phyloP scores from a whole-genome alignment of 2,329 filamentous ascomycete species.

The Aspergillus sp. region DNA sequence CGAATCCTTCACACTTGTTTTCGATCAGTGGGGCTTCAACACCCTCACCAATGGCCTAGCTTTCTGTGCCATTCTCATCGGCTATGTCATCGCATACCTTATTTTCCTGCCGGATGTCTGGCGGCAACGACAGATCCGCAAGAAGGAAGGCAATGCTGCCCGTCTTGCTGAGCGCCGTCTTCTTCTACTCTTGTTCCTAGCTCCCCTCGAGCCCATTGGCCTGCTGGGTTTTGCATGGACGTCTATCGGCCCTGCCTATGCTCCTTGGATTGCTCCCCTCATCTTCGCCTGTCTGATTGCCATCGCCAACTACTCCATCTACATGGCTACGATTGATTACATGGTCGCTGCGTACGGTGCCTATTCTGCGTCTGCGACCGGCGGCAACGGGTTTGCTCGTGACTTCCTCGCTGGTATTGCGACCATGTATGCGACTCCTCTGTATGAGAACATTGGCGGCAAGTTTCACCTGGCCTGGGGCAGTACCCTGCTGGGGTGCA shows the following conservation, averaged over 20 bases:
- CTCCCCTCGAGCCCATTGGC: conserved; percentile 61
- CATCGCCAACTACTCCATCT: conserved; percentile 64
- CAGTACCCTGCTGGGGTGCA: conserved; percentile 64
- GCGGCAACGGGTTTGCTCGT: conserved; percentile 66
- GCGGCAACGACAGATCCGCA: conserved; percentile 50
- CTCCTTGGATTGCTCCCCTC: conserved; percentile 65
- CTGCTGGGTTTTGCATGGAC: conserved; percentile 66
- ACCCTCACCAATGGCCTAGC: conserved; percentile 52
- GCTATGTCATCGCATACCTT: conserved; percentile 61
- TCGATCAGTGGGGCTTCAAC: conserved; percentile 61
- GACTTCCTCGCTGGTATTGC: conserved; percentile 67
- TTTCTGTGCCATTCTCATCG: conserved; percentile 59
- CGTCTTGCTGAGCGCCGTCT: conserved; percentile 68
- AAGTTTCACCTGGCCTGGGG: conserved; percentile 61
- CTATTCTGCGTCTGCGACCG: conserved; percentile 67
- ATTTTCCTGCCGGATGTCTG: conserved; percentile 59
- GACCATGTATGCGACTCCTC: conserved; percentile 61
- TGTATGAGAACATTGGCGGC: conserved; percentile 55
- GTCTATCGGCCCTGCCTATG: conserved; percentile 52
- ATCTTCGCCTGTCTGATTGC: conserved; percentile 62
- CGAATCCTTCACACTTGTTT: conserved; percentile 63
- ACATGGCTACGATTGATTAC: conserved; percentile 69
- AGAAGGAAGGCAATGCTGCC: conserved; percentile 51
- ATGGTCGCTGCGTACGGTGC: conserved; percentile 68
- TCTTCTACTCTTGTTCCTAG: conserved; percentile 62